Conservation (phyloP, 2,329 filamentous ascomycete genomes). For the Fusarium coicis region DNA sequence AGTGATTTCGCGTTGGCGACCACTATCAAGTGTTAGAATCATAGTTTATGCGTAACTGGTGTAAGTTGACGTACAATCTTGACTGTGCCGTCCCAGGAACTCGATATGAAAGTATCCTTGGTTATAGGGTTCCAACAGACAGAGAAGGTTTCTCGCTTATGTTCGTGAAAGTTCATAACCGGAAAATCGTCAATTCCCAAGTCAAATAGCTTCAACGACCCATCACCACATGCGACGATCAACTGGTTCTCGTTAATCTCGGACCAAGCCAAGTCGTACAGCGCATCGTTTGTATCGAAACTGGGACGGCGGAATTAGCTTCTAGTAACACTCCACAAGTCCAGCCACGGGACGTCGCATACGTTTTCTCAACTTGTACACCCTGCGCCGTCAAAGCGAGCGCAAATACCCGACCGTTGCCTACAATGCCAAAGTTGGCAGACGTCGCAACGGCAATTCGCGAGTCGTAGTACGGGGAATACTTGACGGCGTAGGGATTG, state of each 20-base stretch:
- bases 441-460: slow-evolving; percentile 88
- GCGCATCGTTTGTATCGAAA: slow-evolving; percentile 96
- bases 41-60: background rate
- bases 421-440: slow-evolving; percentile 97
- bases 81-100: slow-evolving; percentile 95
- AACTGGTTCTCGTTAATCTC: slow-evolving; percentile 97
- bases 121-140: slow-evolving; percentile 92
- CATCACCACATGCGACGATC: slow-evolving; percentile 89
- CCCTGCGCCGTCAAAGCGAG: slow-evolving; percentile 85
- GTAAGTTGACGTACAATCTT: slow-evolving; percentile 70
- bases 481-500: slow-evolving; percentile 97
- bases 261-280: slow-evolving; percentile 95
- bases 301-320: slow-evolving; percentile 54
- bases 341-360: slow-evolving; percentile 37
- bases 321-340: background rate
- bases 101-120: slow-evolving; percentile 91
- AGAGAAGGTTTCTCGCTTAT: slow-evolving; percentile 91
- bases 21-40: slow-evolving; percentile 63
- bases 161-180: slow-evolving; percentile 91
- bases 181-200: slow-evolving; percentile 84
- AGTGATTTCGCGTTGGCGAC: slow-evolving; percentile 80
- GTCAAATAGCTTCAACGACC: slow-evolving; percentile 94
- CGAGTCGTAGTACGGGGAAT: slow-evolving; percentile 98
- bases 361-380: slow-evolving; percentile 86
- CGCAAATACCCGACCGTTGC: slow-evolving; percentile 90